phyloP scores from a whole-genome alignment of 805 yeast genomes.

The Wickerhamiella shivajii region DNA sequence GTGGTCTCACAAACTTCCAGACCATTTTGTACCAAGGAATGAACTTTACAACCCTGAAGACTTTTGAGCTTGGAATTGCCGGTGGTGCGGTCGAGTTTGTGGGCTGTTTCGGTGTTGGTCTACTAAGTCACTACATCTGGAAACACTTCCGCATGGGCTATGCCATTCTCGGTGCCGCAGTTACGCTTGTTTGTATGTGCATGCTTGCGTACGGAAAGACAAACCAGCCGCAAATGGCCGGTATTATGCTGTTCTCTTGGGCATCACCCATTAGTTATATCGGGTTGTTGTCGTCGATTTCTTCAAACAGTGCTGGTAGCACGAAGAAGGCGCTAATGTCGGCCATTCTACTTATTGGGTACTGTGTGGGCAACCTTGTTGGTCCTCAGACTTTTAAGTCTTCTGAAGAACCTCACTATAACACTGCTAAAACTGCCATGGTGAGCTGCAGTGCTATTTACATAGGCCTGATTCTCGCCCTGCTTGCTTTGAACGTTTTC shows the following conservation, averaged over 20 bases:
- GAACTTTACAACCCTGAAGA: constrained; percentile 16
- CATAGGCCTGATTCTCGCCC: constrained; percentile 25
- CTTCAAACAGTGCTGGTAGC: constrained; percentile 50
- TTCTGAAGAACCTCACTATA: constrained; percentile 42
- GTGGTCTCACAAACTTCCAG: constrained; percentile 38
- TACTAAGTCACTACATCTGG: constrained; percentile 10
- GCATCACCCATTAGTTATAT: constrained; percentile 19
- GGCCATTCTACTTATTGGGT: constrained; percentile 46
- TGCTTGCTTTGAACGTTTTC: constrained; percentile 22
- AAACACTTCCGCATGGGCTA: constrained; percentile 13
- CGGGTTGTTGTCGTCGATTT: constrained; percentile 21
- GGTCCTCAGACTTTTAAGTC: constrained; percentile 60
- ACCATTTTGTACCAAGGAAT: constrained; percentile 30
- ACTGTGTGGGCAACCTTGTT: constrained; percentile 51
- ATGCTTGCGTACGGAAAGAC: constrained; percentile 32
- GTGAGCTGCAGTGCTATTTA: constrained; percentile 34
- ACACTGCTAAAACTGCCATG: constrained; percentile 42
- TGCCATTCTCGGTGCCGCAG: constrained; percentile 38
- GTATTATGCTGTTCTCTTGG: constrained; percentile 27
- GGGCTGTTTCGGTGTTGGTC: constrained; percentile 12
- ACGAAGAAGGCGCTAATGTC: constrained; percentile 55
- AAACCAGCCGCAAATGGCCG: constrained; percentile 28
- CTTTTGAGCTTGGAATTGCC: constrained; percentile 32
- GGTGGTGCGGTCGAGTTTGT: constrained; percentile 30
- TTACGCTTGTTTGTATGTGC: constrained; percentile 30